Percentiles rank a stretch among this genome's conserved stretches.
Evolutionary conservation across 106 monocot species (phyloP).

Genomic region (Gastrodia elata): DNA sequence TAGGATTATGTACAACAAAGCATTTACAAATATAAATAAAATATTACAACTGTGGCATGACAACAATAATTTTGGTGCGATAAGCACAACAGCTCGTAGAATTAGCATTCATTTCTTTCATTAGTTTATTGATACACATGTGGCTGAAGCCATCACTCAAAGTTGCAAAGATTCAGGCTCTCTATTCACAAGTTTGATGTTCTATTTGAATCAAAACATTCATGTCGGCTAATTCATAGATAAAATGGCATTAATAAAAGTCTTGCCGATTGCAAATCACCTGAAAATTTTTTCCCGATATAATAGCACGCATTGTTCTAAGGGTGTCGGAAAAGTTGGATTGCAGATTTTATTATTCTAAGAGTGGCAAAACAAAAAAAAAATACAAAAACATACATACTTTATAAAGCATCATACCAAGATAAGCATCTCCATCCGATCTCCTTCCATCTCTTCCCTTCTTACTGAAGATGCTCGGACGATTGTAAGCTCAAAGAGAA

Average conservation of each 20-base stretch:
- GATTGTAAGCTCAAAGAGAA: conserved; percentile 18
- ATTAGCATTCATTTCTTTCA: too few relatives aligned
- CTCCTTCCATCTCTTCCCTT: conserved; percentile 36
- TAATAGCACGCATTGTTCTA: conserved; percentile 37
- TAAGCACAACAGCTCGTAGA: too few relatives aligned
- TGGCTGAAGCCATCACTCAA: conserved; percentile 9
- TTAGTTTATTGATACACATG: too few relatives aligned
- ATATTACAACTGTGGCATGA: too few relatives aligned
- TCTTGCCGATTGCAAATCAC: conserved; percentile 17
- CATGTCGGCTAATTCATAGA: not conserved
- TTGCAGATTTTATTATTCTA: not conserved
- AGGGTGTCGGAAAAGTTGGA: conserved; percentile 17
- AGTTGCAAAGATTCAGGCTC: conserved; percentile 37
- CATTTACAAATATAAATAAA: too few relatives aligned
- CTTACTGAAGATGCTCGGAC: conserved; percentile 40
- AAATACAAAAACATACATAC: not conserved
- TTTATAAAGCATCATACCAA: conserved; percentile 19
- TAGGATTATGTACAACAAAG: too few relatives aligned
- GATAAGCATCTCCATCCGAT: conserved; percentile 39
- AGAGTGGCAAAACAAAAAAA: not conserved
- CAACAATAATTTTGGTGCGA: too few relatives aligned
- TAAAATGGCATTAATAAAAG: not conserved
- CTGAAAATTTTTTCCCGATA: conserved; percentile 65
- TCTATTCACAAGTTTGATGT: conserved; percentile 43
- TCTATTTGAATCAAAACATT: conserved; percentile 41